Percentiles rank a stretch among this genome's conserved stretches.
Evolutionary conservation across 164 flowering plant species (phyloP).

Genomic region (Piper betle): DNA sequence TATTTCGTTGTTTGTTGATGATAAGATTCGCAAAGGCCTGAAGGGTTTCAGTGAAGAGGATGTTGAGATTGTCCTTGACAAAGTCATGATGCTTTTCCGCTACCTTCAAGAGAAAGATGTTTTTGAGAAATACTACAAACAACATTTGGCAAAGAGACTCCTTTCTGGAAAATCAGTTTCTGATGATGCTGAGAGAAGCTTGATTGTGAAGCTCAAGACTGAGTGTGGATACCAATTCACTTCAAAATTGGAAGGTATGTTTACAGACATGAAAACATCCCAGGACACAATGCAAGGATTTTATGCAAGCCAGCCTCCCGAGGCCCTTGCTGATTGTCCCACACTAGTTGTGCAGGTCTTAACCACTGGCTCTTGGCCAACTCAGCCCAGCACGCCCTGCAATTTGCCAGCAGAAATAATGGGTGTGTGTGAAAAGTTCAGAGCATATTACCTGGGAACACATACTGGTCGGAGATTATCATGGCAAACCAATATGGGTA

Average conservation of each 20-base stretch:
- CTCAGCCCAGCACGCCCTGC: slow-evolving; percentile 51
- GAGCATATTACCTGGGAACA: slow-evolving; percentile 43
- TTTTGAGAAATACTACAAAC: slow-evolving; percentile 51
- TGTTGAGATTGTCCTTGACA: slow-evolving; percentile 45
- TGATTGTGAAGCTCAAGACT: slow-evolving; percentile 60
- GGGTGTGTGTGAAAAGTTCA: slow-evolving; percentile 43
- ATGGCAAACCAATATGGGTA: slow-evolving; percentile 59
- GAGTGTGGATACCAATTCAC: slow-evolving; percentile 70
- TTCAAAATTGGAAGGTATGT: slow-evolving; percentile 64
- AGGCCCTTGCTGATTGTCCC: slow-evolving; percentile 44
- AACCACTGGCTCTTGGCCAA: slow-evolving; percentile 64
- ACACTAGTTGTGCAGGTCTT: slow-evolving; percentile 54
- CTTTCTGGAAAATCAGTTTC: slow-evolving; percentile 52
- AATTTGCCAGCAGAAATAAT: slow-evolving; percentile 50
- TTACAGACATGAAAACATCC: slow-evolving; percentile 88
- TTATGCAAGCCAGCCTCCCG: slow-evolving; percentile 35
- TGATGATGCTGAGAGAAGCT: slow-evolving; percentile 62
- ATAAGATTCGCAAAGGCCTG: slow-evolving; percentile 54
- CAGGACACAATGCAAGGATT: slow-evolving; percentile 58
- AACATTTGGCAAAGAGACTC: slow-evolving; percentile 51
- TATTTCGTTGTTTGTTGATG: slow-evolving; percentile 59
- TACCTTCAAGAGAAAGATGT: slow-evolving; percentile 67
- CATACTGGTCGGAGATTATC: slow-evolving; percentile 46
- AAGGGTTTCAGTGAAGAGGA: slow-evolving; percentile 56
- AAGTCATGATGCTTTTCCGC: slow-evolving; percentile 57